These are phyloP conservation scores for Suhomyces prunicola DNA, from an alignment of 805 yeast species.

Conservation along the genomic window DNA sequence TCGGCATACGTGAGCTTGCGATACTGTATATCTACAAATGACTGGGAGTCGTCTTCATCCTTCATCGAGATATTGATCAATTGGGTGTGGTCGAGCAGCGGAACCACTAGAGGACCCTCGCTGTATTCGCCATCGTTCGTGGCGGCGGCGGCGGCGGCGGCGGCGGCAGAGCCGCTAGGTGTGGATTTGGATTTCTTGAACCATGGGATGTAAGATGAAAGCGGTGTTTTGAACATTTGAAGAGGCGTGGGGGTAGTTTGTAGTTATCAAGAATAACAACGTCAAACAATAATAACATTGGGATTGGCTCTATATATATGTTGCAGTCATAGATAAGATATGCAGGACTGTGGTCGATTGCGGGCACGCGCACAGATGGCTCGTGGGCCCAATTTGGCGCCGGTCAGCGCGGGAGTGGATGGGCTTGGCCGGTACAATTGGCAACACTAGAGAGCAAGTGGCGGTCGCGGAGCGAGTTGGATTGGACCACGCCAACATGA, in stretches of 20 bases:
- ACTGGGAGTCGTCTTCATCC: slow-evolving; percentile 25
- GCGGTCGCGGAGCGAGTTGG: no score
- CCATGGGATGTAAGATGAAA: slow-evolving; percentile 12
- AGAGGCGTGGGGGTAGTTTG: background rate
- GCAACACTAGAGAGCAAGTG: no score
- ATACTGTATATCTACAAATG: slow-evolving; percentile 34
- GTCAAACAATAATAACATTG: background rate
- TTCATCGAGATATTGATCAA: slow-evolving; percentile 35
- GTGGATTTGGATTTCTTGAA: slow-evolving; percentile 9
- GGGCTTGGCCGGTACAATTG: background rate
- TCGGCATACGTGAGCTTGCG: slow-evolving; percentile 44
- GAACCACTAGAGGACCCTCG: slow-evolving; percentile 18
- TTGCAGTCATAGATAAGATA: slow-evolving; percentile 3
- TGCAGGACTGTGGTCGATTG: slow-evolving; percentile 3
- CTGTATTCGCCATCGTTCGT: background rate
- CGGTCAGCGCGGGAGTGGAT: background rate
- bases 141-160: background rate
- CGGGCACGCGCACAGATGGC: background rate
- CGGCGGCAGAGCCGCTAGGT: background rate
- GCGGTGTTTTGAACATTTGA: slow-evolving; percentile 12
- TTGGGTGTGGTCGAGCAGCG: slow-evolving; percentile 23
- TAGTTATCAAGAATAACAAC: background rate
- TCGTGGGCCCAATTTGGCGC: background rate
- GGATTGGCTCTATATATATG: slow-evolving; percentile 3
- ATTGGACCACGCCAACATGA: no score